phyloP scores from a whole-genome alignment of 257 asterid species.

The Dorcoceras hygrometricum region DNA sequence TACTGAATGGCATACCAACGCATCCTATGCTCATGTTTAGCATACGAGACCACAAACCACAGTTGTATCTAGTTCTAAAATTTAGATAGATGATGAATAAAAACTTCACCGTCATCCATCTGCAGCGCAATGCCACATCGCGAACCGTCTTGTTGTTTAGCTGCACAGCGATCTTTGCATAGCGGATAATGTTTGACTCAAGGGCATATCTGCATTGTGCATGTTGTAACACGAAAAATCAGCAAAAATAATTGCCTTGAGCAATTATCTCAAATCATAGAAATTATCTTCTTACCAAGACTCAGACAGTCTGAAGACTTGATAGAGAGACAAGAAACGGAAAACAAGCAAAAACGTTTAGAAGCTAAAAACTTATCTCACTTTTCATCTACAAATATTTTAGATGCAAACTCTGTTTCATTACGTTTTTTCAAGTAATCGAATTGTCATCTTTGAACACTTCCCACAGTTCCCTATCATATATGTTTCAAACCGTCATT shows the following conservation, averaged over 20 bases:
- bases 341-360: background rate
- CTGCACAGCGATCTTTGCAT: conserved; percentile 83
- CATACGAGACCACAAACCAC: background rate
- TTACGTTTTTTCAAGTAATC: background rate
- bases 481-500: background rate
- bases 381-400: background rate
- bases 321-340: background rate
- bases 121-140: conserved; percentile 92
- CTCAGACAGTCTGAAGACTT: background rate
- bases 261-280: background rate
- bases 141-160: conserved; percentile 81
- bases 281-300: background rate
- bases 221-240: background rate
- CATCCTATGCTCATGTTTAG: background rate
- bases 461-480: background rate
- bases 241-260: background rate
- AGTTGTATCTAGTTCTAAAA: background rate
- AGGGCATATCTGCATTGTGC: conserved; percentile 62
- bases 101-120: conserved; percentile 86
- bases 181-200: conserved; percentile 67
- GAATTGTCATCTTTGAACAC: background rate
- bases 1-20: background rate
- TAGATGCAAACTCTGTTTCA: background rate
- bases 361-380: no score
- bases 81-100: conserved; percentile 14